Conservation (phyloP, 306 rosid species). For the Cyamopsis tetragonoloba region DNA sequence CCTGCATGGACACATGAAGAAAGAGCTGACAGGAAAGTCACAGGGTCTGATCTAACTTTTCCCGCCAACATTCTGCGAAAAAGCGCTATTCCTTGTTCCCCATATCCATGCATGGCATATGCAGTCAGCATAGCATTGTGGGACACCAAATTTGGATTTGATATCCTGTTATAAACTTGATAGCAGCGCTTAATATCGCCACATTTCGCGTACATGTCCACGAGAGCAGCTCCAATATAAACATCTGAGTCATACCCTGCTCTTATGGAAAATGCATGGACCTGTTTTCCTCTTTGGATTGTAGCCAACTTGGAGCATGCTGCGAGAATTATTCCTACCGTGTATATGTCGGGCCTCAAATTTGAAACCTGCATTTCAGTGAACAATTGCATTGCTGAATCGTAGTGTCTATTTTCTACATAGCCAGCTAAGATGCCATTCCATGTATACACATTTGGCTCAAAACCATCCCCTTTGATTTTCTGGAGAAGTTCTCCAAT, state of each 20-base stretch:
- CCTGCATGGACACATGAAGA: slow-evolving; percentile 53
- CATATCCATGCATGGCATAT: slow-evolving; percentile 53
- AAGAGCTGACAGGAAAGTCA: slow-evolving; percentile 51
- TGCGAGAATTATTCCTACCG: slow-evolving; percentile 46
- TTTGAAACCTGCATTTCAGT: slow-evolving; percentile 34
- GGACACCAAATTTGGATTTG: slow-evolving; percentile 49
- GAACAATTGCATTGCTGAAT: slow-evolving; percentile 38
- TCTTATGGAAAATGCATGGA: slow-evolving; percentile 52
- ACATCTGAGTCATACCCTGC: slow-evolving; percentile 32
- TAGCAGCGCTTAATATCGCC: slow-evolving; percentile 44
- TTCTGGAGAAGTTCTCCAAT: slow-evolving; percentile 32
- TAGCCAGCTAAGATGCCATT: slow-evolving; percentile 42
- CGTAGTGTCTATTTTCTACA: slow-evolving; percentile 37
- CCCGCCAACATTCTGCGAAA: slow-evolving; percentile 32
- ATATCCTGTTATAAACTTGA: slow-evolving; percentile 41
- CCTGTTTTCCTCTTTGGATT: slow-evolving; percentile 52
- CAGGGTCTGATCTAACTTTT: slow-evolving; percentile 45
- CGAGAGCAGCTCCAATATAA: slow-evolving; percentile 43
- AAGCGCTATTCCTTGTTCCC: slow-evolving; percentile 50
- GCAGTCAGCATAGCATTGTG: slow-evolving; percentile 63
- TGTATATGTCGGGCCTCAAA: slow-evolving; percentile 50
- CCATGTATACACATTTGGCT: slow-evolving; percentile 44
- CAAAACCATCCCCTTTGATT: slow-evolving; percentile 52
- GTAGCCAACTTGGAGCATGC: slow-evolving; percentile 55
- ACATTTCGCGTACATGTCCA: slow-evolving; percentile 67